Evolutionary conservation across 192 early-diverging fungal genomes (phyloP).

Genomic region (Entomortierella parvispora): DNA sequence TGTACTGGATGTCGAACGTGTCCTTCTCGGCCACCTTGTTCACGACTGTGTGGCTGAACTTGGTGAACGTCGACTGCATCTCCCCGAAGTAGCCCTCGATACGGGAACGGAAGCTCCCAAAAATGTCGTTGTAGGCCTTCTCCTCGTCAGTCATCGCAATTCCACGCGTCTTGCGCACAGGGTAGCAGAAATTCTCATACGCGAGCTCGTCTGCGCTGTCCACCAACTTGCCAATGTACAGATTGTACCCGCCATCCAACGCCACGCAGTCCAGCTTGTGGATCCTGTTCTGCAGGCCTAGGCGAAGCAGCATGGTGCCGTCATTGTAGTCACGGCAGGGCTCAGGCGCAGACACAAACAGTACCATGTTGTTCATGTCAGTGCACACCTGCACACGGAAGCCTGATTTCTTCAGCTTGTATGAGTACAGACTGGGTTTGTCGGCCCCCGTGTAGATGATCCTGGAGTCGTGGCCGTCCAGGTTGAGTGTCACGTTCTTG

Average conservation of each 20-base stretch:
- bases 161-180: no score
- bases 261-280: not conserved
- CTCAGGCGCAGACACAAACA: slow-evolving; percentile 1
- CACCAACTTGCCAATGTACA: not conserved
- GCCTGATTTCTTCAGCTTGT: slow-evolving; percentile 18
- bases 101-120: no score
- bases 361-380: slow-evolving; percentile 6
- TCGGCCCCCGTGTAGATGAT: not conserved
- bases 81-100: no score
- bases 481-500: not conserved
- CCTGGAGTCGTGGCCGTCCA: slow-evolving; percentile 8
- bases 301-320: slow-evolving; percentile 4
- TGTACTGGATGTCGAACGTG: no score
- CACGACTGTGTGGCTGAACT: no score
- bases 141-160: no score
- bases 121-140: no score
- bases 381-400: slow-evolving; percentile 3
- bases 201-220: no score
- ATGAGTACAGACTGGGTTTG: not conserved
- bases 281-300: slow-evolving; percentile 9
- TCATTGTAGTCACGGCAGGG: slow-evolving; percentile 11
- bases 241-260: slow-evolving; percentile 10
- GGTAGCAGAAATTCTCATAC: no score
- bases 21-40: no score
- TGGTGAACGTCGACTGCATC: no score